Evolutionary conservation across 768 basidiomycete species (phyloP), one percentile per base, ranked within the genome.

Genomic region (Steccherinum ochraceum): DNA sequence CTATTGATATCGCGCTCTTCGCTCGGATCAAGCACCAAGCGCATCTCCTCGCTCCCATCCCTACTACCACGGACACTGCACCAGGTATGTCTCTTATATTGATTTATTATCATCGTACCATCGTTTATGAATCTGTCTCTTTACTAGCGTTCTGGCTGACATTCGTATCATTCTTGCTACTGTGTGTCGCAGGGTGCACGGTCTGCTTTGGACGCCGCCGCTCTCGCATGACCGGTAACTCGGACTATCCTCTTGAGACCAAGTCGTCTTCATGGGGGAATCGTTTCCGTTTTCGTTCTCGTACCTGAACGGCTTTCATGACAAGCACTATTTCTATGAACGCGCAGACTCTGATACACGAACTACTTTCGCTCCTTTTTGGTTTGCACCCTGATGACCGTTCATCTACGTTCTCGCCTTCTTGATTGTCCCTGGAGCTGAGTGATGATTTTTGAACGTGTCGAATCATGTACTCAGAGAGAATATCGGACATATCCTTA

Each of bases 1-100:
- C 78, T 40, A 79, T 86, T 63, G 87, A 92, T 64, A 83, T 90
- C 53, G 84, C 86, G 13, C 77, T 92, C 24, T 84, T 71, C 59
- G 81, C 72, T 2, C 79, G 74, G 51, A 74, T 83, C 47, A 80
- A 77, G 61, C 72, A 83, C 47, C 70, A 82, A 56, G 72, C 86
- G 58, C 66, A 67, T 40, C 72, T 78, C 50, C 70, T 89, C 11
- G 58, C 66, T 40, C 65, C 70, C 49, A 63, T 76, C 20, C 67
- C 68, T 2, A 69, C 61, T n/a, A n/a, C n/a, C 41, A 85, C 86
- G 11, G 69, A 71, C 51, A 73, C 84, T 18, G 84, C 74, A 3
- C 80, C 81, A 53, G 89, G 88, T 89, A 57, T 53, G 75, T 68
- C 2, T 43, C 7, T n/a, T n/a, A n/a, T n/a, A n/a, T n/a, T n/a